These are phyloP conservation scores for Aspergillus panamensis DNA, from an alignment of 495 filamentous ascomycete species.

Conservation along the genomic window DNA sequence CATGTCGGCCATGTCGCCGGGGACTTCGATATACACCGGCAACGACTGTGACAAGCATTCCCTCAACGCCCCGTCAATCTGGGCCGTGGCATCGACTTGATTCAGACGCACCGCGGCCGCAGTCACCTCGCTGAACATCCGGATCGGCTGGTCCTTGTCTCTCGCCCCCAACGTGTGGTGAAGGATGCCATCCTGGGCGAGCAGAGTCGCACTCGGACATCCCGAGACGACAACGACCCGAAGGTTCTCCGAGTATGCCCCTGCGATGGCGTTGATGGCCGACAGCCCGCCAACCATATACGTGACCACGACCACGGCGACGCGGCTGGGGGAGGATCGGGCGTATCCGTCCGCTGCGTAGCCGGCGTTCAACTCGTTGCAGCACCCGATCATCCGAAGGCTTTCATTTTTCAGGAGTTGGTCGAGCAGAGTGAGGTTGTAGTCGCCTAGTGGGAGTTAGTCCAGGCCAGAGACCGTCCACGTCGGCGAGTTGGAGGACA, in stretches of 20 bases:
- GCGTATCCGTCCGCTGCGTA: conserved; percentile 80
- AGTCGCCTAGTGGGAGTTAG: conserved; percentile 50
- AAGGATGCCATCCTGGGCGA: neutral
- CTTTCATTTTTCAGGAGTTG: conserved; percentile 51
- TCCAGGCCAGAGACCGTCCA: no score
- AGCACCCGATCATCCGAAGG: conserved; percentile 67
- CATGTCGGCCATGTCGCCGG: neutral
- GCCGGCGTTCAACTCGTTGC: conserved; percentile 73
- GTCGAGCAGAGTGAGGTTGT: conserved; percentile 63
- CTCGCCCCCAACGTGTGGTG: conserved; percentile 7
- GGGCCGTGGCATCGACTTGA: neutral
- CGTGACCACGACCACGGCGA: conserved; percentile 67
- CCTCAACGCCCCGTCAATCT: conserved; percentile 2
- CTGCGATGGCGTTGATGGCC: conserved; percentile 64
- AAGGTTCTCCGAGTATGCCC: conserved; percentile 68
- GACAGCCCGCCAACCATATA: conserved; percentile 75
- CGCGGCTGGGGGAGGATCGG: conserved; percentile 52
- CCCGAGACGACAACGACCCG: conserved; percentile 76
- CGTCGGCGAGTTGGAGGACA: no score
- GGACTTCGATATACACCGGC: conserved; percentile 20
- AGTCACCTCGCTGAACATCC: conserved; percentile 6
- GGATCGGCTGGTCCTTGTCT: conserved; percentile 8
- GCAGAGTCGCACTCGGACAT: neutral
- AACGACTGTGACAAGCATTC: conserved; percentile 2
- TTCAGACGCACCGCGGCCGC: neutral